Percentiles rank a stretch among this genome's conserved stretches.
These are phyloP conservation scores for Colletotrichum graminicola DNA, from an alignment of 2,329 filamentous ascomycete genomes.

Conservation along the genomic window DNA sequence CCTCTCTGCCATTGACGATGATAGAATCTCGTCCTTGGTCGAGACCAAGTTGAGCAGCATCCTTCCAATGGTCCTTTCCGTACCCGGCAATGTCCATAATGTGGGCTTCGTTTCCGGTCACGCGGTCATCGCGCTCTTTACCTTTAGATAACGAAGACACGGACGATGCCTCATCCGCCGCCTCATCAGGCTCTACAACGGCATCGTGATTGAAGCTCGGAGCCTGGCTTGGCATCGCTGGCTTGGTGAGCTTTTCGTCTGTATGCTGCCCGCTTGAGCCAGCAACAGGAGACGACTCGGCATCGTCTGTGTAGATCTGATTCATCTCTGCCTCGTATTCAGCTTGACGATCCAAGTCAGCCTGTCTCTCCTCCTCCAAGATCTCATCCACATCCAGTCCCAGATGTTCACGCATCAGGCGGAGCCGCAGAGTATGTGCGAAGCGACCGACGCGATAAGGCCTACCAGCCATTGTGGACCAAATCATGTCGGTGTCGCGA, in stretches of 20 bases:
- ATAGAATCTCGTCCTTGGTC: constrained; percentile 78
- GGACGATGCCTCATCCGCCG: constrained; percentile 56
- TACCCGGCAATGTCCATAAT: constrained; percentile 82
- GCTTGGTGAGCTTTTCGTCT: constrained; percentile 10
- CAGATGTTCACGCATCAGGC: constrained; percentile 95
- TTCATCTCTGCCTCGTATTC: constrained; percentile 71
- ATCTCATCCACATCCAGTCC: constrained; percentile 96
- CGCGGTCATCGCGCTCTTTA: constrained; percentile 49
- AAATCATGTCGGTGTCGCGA: constrained; percentile 91
- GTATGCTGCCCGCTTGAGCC: constrained; percentile 29
- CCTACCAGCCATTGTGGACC: constrained; percentile 89
- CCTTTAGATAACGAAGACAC: constrained; percentile 49
- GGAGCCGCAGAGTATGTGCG: constrained; percentile 90
- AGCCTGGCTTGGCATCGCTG: constrained; percentile 21
- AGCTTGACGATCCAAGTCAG: constrained; percentile 70
- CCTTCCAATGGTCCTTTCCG: constrained; percentile 81
- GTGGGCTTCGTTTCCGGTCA: constrained; percentile 73
- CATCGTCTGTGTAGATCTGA: constrained; percentile 69
- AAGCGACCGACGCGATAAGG: constrained; percentile 93
- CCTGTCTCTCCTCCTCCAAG: constrained; percentile 80
- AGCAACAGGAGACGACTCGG: constrained; percentile 45
- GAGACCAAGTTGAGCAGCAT: constrained; percentile 70
- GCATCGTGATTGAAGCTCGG: constrained; percentile 82
- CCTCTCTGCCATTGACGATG: constrained; percentile 76
- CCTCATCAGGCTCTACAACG: constrained; percentile 60